Evolutionary conservation across 768 basidiomycete species (phyloP).

Genomic region (Hemileccinum rubropunctum): DNA sequence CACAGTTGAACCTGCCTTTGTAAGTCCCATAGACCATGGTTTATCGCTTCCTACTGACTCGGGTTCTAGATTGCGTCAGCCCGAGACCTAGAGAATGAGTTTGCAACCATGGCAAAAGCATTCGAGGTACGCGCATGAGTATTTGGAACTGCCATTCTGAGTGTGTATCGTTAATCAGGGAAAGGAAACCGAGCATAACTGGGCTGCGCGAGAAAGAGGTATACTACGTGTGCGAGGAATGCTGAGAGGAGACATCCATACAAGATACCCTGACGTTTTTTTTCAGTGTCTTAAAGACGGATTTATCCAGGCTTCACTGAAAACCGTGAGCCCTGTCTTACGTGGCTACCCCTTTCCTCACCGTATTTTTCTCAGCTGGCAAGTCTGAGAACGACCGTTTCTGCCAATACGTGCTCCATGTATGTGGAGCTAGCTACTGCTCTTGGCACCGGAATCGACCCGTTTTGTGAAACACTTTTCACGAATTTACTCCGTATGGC

Average conservation of each 20-base stretch:
- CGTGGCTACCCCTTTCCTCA: background rate
- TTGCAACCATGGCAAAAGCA: constrained; percentile 68
- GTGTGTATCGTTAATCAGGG: constrained; percentile 49
- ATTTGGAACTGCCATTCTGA: background rate
- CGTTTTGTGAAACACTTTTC: constrained; percentile 73
- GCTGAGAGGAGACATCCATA: constrained; percentile 81
- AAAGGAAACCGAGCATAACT: constrained; percentile 97
- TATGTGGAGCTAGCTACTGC: constrained; percentile 70
- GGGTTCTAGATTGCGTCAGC: constrained; percentile 70
- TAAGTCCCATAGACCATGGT: constrained; percentile 35
- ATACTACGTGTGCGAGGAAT: constrained; percentile 82
- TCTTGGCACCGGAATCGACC: constrained; percentile 71
- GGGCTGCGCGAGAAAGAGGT: constrained; percentile 77
- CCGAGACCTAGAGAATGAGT: constrained; percentile 84
- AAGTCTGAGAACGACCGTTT: constrained; percentile 90
- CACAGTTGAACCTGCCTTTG: constrained; percentile 67
- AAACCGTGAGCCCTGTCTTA: constrained; percentile 60
- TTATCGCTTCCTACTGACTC: constrained; percentile 1
- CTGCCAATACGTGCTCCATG: constrained; percentile 72
- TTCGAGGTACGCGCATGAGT: constrained; percentile 63
- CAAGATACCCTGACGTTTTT: constrained; percentile 73
- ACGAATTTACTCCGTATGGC: constrained; percentile 83
- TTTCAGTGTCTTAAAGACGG: constrained; percentile 69
- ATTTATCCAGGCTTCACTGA: constrained; percentile 79
- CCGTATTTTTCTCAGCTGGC: constrained; percentile 50